Evolutionary conservation across 2,329 filamentous ascomycete genomes (phyloP), one percentile per base, ranked within the genome.

Genomic region (Lachnellula willkommii): DNA sequence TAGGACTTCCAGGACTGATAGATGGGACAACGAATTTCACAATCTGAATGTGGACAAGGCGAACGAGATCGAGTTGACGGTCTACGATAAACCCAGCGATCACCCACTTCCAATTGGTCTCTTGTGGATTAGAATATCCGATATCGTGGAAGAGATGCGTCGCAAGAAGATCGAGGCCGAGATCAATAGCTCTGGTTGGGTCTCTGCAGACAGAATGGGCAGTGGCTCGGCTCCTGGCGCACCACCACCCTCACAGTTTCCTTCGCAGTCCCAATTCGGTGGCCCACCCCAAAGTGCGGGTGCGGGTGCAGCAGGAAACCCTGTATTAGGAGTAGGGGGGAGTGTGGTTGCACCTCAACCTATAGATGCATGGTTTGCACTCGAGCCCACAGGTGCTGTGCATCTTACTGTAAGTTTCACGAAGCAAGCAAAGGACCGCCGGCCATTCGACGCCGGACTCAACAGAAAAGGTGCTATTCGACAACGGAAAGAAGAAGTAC

Each of bases 141-240:
- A 99, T 71, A 95, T 99, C 63, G 90, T 91, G 1, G 94, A 99
- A 70, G 94, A 99, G 73, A 93, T 99, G 81, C 88, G 94, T 69
- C 85, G 92, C 60, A 97, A 97, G 79, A 95, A 88, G 76, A 95
- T 99, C 60, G 94, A 99, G 74, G 88, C 90, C 14, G 94, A 99
- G 70, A 89, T 96, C 70, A 95, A 92, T 71, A 89, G 86, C 68
- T 91, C 90, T 46, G 94, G 93, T 52, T 99, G 94, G 94, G 93
- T 96, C 52, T 96, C 94, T 61, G 94, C 94, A 52, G 94, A 97
- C 71, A 89, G 93, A 69, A 95, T 97, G 89, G 89, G 83, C 47
- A 84, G 82, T 60, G 77, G 78, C 55, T 71, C 75, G 43, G 69
- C 73, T 20, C 62, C 71, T 52, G 74, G 77, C 36, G 71, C 73